A percentile compares a stretch with the other conserved stretches of the same genome.
These are phyloP conservation scores for Pythium phragmitis DNA, from an alignment of 352 stramenopile species.

Conservation along the genomic window DNA sequence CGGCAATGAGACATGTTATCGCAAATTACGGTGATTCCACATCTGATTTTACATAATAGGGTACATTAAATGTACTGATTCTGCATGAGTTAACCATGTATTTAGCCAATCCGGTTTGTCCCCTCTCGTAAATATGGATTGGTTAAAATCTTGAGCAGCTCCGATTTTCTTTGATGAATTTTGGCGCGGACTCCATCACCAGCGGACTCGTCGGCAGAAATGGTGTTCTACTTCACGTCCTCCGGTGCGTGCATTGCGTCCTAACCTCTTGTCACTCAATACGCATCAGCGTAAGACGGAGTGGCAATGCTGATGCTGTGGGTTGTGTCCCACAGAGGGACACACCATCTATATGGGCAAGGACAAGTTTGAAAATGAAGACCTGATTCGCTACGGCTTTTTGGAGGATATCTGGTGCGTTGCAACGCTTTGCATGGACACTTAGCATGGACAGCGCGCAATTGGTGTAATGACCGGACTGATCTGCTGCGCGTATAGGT, in stretches of 20 bases:
- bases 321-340: constrained; percentile 50
- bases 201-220: constrained; percentile 13
- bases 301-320: background rate
- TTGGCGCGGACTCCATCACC: background rate
- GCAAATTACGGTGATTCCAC: background rate
- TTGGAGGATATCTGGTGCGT: constrained; percentile 92
- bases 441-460: background rate
- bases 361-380: constrained; percentile 99
- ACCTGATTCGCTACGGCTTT: constrained; percentile 97
- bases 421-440: background rate
- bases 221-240: constrained; percentile 87
- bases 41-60: background rate
- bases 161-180: background rate
- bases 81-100: background rate
- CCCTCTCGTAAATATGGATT: background rate
- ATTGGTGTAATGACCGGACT: background rate
- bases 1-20: background rate
- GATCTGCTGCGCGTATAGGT: constrained; percentile 49
- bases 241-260: constrained; percentile 43
- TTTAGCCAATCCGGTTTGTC: background rate
- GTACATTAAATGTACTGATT: background rate
- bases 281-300: background rate
- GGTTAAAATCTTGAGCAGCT: constrained; percentile 5
- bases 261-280: background rate
- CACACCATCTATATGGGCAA: constrained; percentile 97